phyloP scores from a whole-genome alignment of 345 rosid genomes.

The Moricandia moricandioides region DNA sequence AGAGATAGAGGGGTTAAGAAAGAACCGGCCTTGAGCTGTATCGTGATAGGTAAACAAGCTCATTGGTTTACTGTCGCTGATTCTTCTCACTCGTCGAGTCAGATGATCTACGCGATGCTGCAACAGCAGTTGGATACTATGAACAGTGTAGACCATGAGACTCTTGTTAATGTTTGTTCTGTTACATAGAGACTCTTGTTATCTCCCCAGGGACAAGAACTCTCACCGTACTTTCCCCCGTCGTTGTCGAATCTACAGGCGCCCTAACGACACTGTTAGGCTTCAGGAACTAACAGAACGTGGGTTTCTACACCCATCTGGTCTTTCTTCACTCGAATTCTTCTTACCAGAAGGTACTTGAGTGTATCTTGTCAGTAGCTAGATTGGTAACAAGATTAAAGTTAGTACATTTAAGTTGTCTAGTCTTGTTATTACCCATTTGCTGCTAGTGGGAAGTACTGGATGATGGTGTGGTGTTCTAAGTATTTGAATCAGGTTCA shows the following conservation, averaged over 20 bases:
- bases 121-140: slow-evolving; percentile 37
- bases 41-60: slow-evolving; percentile 35
- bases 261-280: too few species aligned
- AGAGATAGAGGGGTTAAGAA: slow-evolving; percentile 43
- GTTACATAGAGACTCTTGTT: background rate
- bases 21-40: slow-evolving; percentile 57
- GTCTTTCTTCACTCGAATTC: too few species aligned
- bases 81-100: slow-evolving; percentile 35
- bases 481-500: background rate
- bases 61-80: slow-evolving; percentile 38
- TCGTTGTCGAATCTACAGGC: too few species aligned
- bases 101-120: slow-evolving; percentile 29
- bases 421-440: background rate
- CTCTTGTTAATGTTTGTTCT: slow-evolving; percentile 10
- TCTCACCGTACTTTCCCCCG: too few species aligned
- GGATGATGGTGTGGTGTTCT: slow-evolving; percentile 1
- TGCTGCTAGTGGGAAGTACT: background rate
- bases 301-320: too few species aligned
- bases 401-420: too few species aligned
- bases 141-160: slow-evolving; percentile 23
- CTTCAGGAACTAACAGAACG: too few species aligned
- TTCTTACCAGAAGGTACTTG: too few species aligned
- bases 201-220: too few species aligned
- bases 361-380: too few species aligned
- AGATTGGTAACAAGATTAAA: too few species aligned